Conservation (phyloP, 2,329 filamentous ascomycete species). For the Hypomyces perniciosus region DNA sequence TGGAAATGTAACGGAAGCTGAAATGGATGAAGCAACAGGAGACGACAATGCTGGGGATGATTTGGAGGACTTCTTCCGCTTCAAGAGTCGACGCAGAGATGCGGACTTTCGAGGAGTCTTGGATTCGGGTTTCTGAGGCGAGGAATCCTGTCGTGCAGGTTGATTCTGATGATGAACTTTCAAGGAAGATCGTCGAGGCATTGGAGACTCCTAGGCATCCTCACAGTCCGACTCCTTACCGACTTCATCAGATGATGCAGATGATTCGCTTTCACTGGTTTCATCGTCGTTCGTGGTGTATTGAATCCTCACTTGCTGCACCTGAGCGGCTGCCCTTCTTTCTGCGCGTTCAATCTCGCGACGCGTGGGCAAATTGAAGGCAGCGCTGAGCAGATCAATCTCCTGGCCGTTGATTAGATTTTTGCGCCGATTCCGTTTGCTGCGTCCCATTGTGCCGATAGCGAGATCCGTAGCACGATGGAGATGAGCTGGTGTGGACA, state of each 20-base stretch:
- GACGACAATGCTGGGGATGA: not conserved
- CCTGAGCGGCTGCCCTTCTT: not conserved
- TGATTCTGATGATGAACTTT: not conserved
- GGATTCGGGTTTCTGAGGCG: not conserved
- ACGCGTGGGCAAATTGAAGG: conserved; percentile 17
- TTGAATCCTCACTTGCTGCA: not conserved
- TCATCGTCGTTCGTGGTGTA: conserved; percentile 12
- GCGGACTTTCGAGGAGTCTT: not conserved
- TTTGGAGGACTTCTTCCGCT: not conserved
- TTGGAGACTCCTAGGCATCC: conserved; percentile 2
- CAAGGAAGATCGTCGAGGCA: not conserved
- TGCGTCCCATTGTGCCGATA: conserved; percentile 12
- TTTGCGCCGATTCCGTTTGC: conserved; percentile 11
- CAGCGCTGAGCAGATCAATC: conserved; percentile 15
- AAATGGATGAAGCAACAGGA: conserved; percentile 3
- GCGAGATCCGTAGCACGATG: not conserved
- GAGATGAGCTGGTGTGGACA: not conserved
- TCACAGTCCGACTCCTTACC: not conserved
- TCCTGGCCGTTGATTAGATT: conserved; percentile 6
- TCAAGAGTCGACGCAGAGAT: not conserved
- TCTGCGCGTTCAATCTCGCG: conserved; percentile 13
- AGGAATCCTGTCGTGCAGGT: not conserved
- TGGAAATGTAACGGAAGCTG: conserved; percentile 11
- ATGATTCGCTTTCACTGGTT: not conserved
- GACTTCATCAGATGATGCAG: not conserved